A percentile compares a stretch with the other conserved stretches of the same genome.
Conservation (phyloP, 345 rosid genomes). For the Cardamine resedifolia region DNA sequence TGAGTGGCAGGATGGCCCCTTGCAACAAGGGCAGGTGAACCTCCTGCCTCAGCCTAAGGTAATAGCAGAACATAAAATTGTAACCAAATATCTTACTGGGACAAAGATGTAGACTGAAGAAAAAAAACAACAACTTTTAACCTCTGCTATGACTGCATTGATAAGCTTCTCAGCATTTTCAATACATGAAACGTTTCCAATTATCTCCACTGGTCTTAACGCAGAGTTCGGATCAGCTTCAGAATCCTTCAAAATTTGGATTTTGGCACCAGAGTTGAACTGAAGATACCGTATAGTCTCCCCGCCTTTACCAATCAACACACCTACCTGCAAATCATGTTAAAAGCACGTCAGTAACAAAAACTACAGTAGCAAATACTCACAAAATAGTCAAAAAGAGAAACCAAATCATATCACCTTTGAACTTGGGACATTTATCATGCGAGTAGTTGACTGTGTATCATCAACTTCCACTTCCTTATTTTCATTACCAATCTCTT, state of each 20-base stretch:
- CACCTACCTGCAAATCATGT: slow-evolving; percentile 66
- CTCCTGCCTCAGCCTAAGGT: slow-evolving; percentile 89
- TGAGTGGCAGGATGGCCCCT: slow-evolving; percentile 66
- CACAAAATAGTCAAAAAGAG: not conserved
- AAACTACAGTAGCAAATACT: not conserved
- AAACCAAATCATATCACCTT: slow-evolving; percentile 48
- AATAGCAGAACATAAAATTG: not conserved
- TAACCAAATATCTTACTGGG: not conserved
- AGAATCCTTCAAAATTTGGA: slow-evolving; percentile 83
- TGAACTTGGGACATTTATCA: slow-evolving; percentile 73
- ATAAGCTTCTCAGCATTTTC: slow-evolving; percentile 75
- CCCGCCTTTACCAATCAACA: slow-evolving; percentile 87
- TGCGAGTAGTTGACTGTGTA: slow-evolving; percentile 44
- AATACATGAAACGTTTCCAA: slow-evolving; percentile 63
- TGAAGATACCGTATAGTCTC: slow-evolving; percentile 77
- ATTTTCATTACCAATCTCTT: no score
- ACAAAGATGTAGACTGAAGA: not conserved
- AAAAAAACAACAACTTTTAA: slow-evolving; percentile 20
- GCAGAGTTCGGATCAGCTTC: slow-evolving; percentile 67
- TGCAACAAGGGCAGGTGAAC: slow-evolving; percentile 84
- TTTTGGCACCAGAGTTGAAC: slow-evolving; percentile 83
- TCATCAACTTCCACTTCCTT: no score
- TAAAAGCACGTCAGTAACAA: not conserved
- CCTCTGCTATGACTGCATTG: slow-evolving; percentile 89
- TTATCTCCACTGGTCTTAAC: slow-evolving; percentile 75